Conservation (phyloP, 495 filamentous ascomycete species). For the Zalerion maritima region DNA sequence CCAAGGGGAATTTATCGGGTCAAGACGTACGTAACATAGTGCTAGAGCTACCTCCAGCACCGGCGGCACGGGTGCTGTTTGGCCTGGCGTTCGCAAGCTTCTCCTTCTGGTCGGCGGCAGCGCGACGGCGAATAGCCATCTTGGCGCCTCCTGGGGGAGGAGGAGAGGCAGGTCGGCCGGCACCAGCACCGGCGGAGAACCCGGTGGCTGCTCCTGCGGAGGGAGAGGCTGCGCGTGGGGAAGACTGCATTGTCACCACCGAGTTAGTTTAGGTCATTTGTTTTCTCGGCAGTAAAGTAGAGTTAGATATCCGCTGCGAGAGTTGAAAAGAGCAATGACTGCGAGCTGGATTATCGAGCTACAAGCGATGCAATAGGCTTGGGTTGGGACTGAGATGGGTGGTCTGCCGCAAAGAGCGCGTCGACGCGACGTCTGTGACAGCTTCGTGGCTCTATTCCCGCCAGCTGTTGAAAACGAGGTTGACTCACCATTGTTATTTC, state of each 20-base stretch:
- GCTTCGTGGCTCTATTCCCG: too few relatives aligned
- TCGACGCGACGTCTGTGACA: too few relatives aligned
- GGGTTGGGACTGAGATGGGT: too few relatives aligned
- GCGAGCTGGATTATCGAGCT: too few relatives aligned
- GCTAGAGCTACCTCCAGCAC: slow-evolving; percentile 88
- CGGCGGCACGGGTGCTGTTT: slow-evolving; percentile 79
- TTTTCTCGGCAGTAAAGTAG: not conserved
- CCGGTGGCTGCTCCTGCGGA: slow-evolving; percentile 20
- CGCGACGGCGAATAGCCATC: slow-evolving; percentile 83
- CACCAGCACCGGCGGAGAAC: slow-evolving; percentile 45
- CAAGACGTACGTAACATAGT: slow-evolving; percentile 83
- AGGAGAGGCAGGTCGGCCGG: slow-evolving; percentile 69
- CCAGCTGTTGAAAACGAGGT: too few relatives aligned
- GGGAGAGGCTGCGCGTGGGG: slow-evolving; percentile 59
- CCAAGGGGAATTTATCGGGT: not conserved
- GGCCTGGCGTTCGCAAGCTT: slow-evolving; percentile 83
- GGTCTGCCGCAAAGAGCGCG: too few relatives aligned
- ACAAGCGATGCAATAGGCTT: too few relatives aligned
- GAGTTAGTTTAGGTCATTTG: slow-evolving; percentile 6
- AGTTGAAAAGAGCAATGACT: not conserved
- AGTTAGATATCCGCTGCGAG: slow-evolving; percentile 11
- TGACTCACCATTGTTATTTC: too few relatives aligned
- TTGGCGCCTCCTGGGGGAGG: slow-evolving; percentile 87
- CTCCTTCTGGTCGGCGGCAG: slow-evolving; percentile 90
- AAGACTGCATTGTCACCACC: slow-evolving; percentile 38